A percentile compares a stretch with the other conserved stretches of the same genome.
phyloP scores from a whole-genome alignment of 129 eudicot species.

The Ambrosia trifida region DNA sequence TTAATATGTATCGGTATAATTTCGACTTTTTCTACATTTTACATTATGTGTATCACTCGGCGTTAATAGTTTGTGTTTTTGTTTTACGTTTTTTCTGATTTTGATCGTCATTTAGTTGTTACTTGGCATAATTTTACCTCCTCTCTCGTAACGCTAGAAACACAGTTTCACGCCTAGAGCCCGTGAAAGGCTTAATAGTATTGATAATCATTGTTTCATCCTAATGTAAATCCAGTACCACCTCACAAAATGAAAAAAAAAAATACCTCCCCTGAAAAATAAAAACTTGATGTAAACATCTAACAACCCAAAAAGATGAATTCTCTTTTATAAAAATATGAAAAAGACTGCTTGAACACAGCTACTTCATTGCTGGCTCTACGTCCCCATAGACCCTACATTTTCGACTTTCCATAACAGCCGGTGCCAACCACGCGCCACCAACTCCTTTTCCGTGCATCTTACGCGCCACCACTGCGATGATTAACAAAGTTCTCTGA shows the following conservation, averaged over 20 bases:
- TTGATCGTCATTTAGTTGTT: no score
- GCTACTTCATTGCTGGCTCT: slow-evolving; percentile 45
- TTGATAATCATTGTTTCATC: not conserved
- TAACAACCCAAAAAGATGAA: slow-evolving; percentile 26
- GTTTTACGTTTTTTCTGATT: no score
- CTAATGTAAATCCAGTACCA: slow-evolving; percentile 10
- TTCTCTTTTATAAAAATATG: not conserved
- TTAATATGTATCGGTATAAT: no score
- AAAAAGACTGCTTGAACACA: slow-evolving; percentile 31
- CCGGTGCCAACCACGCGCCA: slow-evolving; percentile 35
- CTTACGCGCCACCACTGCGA: slow-evolving; percentile 38
- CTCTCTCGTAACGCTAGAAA: no score
- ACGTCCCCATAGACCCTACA: slow-evolving; percentile 37
- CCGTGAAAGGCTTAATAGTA: no score
- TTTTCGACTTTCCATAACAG: slow-evolving; percentile 12
- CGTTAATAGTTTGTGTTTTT: no score
- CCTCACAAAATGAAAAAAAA: not conserved
- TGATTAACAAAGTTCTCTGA: not conserved
- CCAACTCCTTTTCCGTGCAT: not conserved
- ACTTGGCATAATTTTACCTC: no score
- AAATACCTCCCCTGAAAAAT: slow-evolving; percentile 21
- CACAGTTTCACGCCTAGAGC: no score
- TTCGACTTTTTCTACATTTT: no score
- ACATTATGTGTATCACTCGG: no score
- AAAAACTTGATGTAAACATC: slow-evolving; percentile 38